Percentiles rank a stretch among this genome's conserved stretches.
These are phyloP conservation scores for Hypomyces perniciosus DNA, from an alignment of 2,329 filamentous ascomycete genomes.

Conservation along the genomic window DNA sequence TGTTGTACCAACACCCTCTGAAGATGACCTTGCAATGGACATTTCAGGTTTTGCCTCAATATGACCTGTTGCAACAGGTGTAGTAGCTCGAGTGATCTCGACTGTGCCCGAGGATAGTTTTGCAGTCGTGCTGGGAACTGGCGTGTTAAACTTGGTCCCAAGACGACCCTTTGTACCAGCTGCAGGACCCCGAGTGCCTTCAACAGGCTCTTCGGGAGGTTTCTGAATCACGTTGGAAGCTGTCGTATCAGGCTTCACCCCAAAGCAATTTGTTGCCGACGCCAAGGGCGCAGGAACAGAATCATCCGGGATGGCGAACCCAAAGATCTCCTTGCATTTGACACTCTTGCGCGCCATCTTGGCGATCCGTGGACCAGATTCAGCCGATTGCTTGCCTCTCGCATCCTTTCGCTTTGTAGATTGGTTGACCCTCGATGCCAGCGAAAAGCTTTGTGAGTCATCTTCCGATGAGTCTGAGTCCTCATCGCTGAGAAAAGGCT, in stretches of 20 bases:
- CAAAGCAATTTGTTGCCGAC: constrained; percentile 10
- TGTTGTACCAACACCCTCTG: no score
- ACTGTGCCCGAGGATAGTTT: background rate
- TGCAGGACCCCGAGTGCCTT: no score
- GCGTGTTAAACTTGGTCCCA: no score
- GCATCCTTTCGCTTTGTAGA: background rate
- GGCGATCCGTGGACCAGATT: constrained; percentile 31
- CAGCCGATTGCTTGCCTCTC: background rate
- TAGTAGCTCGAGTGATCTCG: background rate
- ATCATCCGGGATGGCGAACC: constrained; percentile 25
- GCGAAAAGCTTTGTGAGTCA: background rate
- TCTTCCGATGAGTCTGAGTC: background rate
- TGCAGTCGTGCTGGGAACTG: background rate
- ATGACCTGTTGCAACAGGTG: background rate
- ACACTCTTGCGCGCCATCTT: constrained; percentile 37
- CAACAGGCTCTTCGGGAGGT: no score
- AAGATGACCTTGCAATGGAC: no score
- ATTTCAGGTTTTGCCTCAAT: no score
- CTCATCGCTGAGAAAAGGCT: background rate
- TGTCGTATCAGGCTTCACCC: background rate
- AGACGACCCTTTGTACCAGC: no score
- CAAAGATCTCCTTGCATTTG: constrained; percentile 43
- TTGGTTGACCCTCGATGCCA: background rate
- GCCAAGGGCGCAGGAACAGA: constrained; percentile 16
- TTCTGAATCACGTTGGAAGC: no score